These are phyloP conservation scores for Cordyceps fumosorosea DNA, from an alignment of 2,329 filamentous ascomycete species.

Conservation along the genomic window DNA sequence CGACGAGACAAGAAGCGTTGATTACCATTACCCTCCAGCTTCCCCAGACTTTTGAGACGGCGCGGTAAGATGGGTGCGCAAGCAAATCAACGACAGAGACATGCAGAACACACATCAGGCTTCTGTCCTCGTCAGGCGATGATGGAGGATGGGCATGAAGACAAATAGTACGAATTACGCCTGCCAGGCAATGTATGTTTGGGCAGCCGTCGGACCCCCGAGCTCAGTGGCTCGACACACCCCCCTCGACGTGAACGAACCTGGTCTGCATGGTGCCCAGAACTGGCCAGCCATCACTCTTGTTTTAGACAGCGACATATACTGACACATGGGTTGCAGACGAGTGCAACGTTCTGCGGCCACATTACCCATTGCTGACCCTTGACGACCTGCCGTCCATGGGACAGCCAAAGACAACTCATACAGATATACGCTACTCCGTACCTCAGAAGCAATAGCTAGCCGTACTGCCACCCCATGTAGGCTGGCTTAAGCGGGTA, in stretches of 20 bases:
- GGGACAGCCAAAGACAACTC: not conserved
- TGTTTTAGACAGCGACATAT: not conserved
- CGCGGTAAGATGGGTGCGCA: not conserved
- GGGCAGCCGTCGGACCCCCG: constrained; percentile 8
- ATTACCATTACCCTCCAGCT: not conserved
- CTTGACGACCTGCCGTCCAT: not conserved
- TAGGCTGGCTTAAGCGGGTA: not conserved
- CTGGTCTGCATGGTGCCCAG: not conserved
- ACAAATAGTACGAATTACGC: not conserved
- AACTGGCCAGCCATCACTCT: not conserved
- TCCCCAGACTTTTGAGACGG: not conserved
- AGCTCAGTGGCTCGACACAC: not conserved
- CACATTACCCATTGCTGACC: not conserved
- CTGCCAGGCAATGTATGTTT: not conserved
- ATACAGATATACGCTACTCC: not conserved
- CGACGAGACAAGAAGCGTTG: not conserved
- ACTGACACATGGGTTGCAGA: not conserved
- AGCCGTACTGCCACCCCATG: no score
- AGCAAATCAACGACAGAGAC: not conserved
- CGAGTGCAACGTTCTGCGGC: not conserved
- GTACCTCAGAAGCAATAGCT: not conserved
- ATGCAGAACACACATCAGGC: not conserved
- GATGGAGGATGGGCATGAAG: not conserved
- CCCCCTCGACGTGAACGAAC: not conserved
- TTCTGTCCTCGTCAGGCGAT: not conserved